Evolutionary conservation across 1,284 basidiomycete genomes (phyloP).

Genomic region (Chalciporus sp.): DNA sequence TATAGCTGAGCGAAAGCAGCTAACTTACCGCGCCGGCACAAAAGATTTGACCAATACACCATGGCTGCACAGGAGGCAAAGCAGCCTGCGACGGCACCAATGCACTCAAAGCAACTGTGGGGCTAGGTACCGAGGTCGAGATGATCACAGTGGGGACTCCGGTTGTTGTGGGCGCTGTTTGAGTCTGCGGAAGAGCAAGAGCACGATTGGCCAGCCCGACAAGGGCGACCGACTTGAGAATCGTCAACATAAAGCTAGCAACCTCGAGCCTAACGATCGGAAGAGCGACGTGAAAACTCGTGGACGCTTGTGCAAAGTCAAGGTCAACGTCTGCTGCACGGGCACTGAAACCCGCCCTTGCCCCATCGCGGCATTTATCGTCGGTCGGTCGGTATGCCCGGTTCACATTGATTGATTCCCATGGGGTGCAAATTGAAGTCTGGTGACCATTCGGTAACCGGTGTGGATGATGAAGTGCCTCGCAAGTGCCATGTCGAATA

Average conservation of each 20-base stretch:
- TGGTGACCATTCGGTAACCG: not conserved
- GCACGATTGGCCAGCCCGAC: slow-evolving; percentile 14
- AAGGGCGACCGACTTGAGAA: slow-evolving; percentile 15
- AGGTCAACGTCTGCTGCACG: not conserved
- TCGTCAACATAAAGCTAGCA: slow-evolving; percentile 8
- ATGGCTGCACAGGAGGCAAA: slow-evolving; percentile 72
- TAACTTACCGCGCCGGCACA: slow-evolving; percentile 74
- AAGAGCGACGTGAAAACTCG: not conserved
- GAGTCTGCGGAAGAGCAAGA: slow-evolving; percentile 14
- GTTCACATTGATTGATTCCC: no score
- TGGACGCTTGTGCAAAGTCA: not conserved
- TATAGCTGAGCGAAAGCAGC: not conserved
- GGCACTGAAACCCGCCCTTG: not conserved
- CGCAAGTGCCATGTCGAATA: not conserved
- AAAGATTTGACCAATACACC: slow-evolving; percentile 83
- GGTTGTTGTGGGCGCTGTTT: slow-evolving; percentile 14
- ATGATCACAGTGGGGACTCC: slow-evolving; percentile 41
- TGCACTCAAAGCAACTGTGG: slow-evolving; percentile 55
- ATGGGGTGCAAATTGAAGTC: not conserved
- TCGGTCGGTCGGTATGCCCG: not conserved
- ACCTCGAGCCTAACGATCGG: not conserved
- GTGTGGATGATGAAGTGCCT: not conserved
- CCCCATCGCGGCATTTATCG: not conserved
- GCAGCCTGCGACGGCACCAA: slow-evolving; percentile 68
- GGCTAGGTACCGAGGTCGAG: slow-evolving; percentile 67